A percentile compares a stretch with the other conserved stretches of the same genome.
Evolutionary conservation across 1,284 basidiomycete genomes (phyloP).

Genomic region (Heterobasidion parviporum): DNA sequence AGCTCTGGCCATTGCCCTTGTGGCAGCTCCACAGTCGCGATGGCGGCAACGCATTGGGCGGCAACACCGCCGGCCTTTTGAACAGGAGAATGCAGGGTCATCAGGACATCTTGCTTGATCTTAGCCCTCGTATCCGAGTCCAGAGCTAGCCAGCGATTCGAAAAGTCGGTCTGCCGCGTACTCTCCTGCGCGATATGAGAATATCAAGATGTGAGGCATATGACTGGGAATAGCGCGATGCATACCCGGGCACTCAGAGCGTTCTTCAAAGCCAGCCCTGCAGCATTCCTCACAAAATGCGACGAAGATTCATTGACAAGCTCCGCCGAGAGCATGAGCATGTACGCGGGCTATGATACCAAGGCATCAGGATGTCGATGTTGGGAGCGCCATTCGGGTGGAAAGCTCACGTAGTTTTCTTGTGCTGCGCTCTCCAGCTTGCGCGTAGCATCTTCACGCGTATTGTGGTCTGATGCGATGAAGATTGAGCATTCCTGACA

Average conservation of each 20-base stretch:
- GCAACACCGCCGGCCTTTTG: conserved; percentile 80
- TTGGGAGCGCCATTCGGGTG: conserved; percentile 12
- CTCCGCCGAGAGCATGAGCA: conserved; percentile 79
- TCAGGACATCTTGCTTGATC: conserved; percentile 85
- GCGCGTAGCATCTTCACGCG: conserved; percentile 83
- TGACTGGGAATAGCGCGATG: conserved; percentile 15
- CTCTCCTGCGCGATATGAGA: conserved; percentile 50
- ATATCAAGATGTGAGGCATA: conserved; percentile 6
- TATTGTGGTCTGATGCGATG: conserved; percentile 55
- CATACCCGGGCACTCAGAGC: conserved; percentile 83
- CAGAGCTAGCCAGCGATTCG: conserved; percentile 77
- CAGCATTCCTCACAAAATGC: conserved; percentile 85
- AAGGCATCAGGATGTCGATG: conserved; percentile 14
- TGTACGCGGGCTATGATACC: conserved; percentile 69
- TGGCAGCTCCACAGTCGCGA: conserved; percentile 91
- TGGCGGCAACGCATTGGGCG: conserved; percentile 90
- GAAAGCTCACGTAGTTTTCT: conserved; percentile 72
- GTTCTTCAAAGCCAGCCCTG: conserved; percentile 97
- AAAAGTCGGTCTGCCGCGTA: conserved; percentile 68
- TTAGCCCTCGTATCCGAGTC: conserved; percentile 63
- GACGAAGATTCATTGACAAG: conserved; percentile 68
- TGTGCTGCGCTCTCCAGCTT: conserved; percentile 80
- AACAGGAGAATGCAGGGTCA: conserved; percentile 71
- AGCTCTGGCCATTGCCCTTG: conserved; percentile 85
- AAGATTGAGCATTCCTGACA: conserved; percentile 17